Evolutionary conservation across 768 basidiomycete genomes (phyloP).

Genomic region (Podaxis carcinomalis): DNA sequence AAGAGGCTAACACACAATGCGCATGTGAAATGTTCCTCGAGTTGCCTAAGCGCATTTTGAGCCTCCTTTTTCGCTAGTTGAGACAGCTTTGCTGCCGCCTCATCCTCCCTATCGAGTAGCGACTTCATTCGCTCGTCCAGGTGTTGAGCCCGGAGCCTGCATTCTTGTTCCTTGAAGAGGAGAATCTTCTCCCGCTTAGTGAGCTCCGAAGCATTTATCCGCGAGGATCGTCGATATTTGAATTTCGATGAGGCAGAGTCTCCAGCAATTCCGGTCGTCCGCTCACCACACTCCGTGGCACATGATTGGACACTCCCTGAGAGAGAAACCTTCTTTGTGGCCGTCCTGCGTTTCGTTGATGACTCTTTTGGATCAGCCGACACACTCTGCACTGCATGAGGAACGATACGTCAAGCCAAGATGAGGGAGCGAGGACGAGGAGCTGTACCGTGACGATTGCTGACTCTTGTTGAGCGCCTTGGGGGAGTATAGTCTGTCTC

Average conservation of each 20-base stretch:
- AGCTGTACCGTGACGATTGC: slow-evolving; percentile 7
- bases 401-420: slow-evolving; percentile 2
- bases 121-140: slow-evolving; percentile 36
- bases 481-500: background rate
- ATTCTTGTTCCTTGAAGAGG: slow-evolving; percentile 35
- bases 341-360: background rate
- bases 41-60: slow-evolving; percentile 40
- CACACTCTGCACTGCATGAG: slow-evolving; percentile 2
- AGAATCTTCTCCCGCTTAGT: slow-evolving; percentile 32
- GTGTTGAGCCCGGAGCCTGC: slow-evolving; percentile 29
- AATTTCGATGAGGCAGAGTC: background rate
- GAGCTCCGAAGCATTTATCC: slow-evolving; percentile 36
- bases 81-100: slow-evolving; percentile 35
- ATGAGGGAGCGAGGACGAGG: background rate
- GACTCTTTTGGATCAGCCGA: background rate
- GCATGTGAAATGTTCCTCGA: slow-evolving; percentile 65
- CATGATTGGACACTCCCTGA: background rate
- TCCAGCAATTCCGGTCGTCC: background rate
- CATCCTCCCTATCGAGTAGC: slow-evolving; percentile 36
- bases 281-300: slow-evolving; percentile 5
- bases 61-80: slow-evolving; percentile 38
- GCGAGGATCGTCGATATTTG: slow-evolving; percentile 27
- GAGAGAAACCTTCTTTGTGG: background rate
- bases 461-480: slow-evolving; percentile 7
- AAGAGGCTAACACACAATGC: slow-evolving; percentile 40